These are phyloP conservation scores for Hortaea werneckii DNA, from an alignment of 2,329 filamentous ascomycete genomes.

Conservation along the genomic window DNA sequence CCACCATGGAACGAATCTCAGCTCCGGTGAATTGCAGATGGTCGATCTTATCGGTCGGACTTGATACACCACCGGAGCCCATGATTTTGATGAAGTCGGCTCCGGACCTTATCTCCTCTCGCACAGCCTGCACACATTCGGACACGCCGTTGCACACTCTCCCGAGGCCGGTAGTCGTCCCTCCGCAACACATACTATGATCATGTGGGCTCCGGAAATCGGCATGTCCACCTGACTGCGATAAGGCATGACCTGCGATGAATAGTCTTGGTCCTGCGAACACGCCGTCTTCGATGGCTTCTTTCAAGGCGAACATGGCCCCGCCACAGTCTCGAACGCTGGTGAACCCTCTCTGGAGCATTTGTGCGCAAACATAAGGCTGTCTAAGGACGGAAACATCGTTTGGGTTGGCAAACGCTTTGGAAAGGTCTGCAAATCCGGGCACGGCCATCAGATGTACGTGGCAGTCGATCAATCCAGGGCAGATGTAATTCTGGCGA, in stretches of 20 bases:
- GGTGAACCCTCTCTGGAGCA: slow-evolving; percentile 47
- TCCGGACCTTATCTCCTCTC: slow-evolving; percentile 43
- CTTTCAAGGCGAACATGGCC: slow-evolving; percentile 40
- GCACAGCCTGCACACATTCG: slow-evolving; percentile 37
- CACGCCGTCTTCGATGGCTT: slow-evolving; percentile 45
- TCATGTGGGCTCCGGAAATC: slow-evolving; percentile 37
- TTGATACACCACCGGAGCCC: slow-evolving; percentile 43
- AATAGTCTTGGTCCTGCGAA: slow-evolving; percentile 44
- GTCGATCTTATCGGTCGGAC: slow-evolving; percentile 41
- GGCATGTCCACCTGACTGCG: slow-evolving; percentile 46
- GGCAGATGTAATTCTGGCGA: slow-evolving; percentile 28
- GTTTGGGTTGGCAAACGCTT: slow-evolving; percentile 12
- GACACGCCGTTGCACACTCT: slow-evolving; percentile 41
- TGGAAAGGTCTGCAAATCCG: slow-evolving; percentile 23
- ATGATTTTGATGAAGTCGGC: slow-evolving; percentile 52
- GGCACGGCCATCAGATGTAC: slow-evolving; percentile 35
- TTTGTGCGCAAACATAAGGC: slow-evolving; percentile 35
- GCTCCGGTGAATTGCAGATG: slow-evolving; percentile 44
- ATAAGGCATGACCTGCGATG: slow-evolving; percentile 40
- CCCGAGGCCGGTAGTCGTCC: slow-evolving; percentile 27
- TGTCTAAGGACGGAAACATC: slow-evolving; percentile 1
- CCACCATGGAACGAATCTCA: slow-evolving; percentile 43
- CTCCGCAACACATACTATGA: slow-evolving; percentile 34
- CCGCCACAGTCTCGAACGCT: slow-evolving; percentile 47
- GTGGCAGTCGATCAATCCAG: slow-evolving; percentile 40